Evolutionary conservation across 768 basidiomycete species (phyloP).

Genomic region (Trametes cinnabarina): DNA sequence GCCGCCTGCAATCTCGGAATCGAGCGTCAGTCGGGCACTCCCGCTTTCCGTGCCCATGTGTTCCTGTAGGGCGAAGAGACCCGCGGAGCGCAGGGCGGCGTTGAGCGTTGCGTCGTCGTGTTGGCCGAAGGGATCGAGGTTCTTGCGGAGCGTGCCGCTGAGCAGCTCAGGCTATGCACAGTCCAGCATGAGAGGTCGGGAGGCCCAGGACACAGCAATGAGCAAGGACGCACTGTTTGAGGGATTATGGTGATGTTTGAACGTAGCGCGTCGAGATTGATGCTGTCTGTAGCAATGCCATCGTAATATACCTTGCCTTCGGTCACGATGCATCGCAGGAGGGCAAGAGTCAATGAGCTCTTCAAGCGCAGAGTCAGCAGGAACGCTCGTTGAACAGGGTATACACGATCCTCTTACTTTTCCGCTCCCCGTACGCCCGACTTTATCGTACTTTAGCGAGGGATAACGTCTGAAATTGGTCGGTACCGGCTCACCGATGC

Average conservation of each 20-base stretch:
- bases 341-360: constrained; percentile 50
- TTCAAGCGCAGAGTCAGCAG: constrained; percentile 14
- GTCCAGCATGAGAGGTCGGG: not conserved
- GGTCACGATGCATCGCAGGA: constrained; percentile 54
- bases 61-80: constrained; percentile 41
- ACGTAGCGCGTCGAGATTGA: constrained; percentile 55
- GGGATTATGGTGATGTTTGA: constrained; percentile 59
- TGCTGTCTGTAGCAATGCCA: constrained; percentile 40
- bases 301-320: constrained; percentile 54
- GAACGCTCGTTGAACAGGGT: not conserved
- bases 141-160: constrained; percentile 54
- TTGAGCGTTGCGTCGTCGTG: constrained; percentile 53
- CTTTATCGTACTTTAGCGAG: too few relatives aligned
- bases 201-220: not conserved
- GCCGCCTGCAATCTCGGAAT: constrained; percentile 43
- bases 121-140: constrained; percentile 59
- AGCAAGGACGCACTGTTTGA: constrained; percentile 42
- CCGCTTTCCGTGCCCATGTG: constrained; percentile 31
- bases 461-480: too few relatives aligned
- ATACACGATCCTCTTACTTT: constrained; percentile 35
- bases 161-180: constrained; percentile 44
- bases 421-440: constrained; percentile 61
- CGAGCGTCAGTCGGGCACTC: constrained; percentile 41
- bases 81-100: constrained; percentile 47
- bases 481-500: too few relatives aligned